phyloP scores from a whole-genome alignment of 805 yeast genomes.

The Debaryomyces maramus region DNA sequence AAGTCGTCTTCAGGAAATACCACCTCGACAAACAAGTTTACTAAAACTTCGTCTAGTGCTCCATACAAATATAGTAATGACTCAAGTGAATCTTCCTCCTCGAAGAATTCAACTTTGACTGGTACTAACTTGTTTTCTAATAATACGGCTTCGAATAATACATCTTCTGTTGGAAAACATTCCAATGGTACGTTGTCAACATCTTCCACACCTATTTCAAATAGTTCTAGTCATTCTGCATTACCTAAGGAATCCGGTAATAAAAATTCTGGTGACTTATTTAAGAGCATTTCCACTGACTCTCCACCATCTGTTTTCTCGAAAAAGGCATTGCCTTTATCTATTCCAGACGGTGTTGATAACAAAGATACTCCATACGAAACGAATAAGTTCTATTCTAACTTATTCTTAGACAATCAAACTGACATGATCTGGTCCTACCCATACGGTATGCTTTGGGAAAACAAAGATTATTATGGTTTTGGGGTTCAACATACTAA shows the following conservation, averaged over 20 bases:
- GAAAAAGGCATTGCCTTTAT: constrained; percentile 44
- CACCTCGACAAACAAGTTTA: constrained; percentile 4
- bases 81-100: neutral
- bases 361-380: constrained; percentile 47
- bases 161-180: too few species aligned
- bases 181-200: neutral
- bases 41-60: neutral
- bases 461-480: constrained; percentile 47
- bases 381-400: constrained; percentile 77
- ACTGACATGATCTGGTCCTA: constrained; percentile 56
- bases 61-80: neutral
- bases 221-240: constrained; percentile 5
- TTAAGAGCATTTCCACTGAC: constrained; percentile 42
- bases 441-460: constrained; percentile 68
- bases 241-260: constrained; percentile 7
- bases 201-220: constrained; percentile 4
- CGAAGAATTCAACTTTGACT: neutral
- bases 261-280: constrained; percentile 41
- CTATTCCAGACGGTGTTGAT: constrained; percentile 48
- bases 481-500: constrained; percentile 62
- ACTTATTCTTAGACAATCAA: constrained; percentile 58
- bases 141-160: constrained; percentile 1
- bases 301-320: constrained; percentile 42
- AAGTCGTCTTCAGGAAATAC: neutral
- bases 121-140: neutral